Evolutionary conservation across 345 rosid species (phyloP), one percentile per base, ranked within the genome.

Genomic region (Brassica rapa): DNA sequence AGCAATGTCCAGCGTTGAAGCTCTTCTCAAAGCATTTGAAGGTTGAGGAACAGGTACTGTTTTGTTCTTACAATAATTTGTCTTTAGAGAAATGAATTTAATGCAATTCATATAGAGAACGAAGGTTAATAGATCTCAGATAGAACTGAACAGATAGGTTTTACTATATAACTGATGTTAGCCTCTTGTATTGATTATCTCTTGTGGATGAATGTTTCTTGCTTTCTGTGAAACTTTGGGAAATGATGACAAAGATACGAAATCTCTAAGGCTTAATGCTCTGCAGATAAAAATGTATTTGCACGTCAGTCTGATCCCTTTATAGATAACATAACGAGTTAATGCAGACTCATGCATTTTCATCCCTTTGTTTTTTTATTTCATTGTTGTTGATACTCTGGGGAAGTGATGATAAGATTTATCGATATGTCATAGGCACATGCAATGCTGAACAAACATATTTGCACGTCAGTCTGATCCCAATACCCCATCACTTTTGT

Each of bases 1-100:
- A 56, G 83, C 87, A 88, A 80, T 94, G 98, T 66, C 88, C 71
- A 66, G 89, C 89, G 5, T 89, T 82, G 25, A 94, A 94, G 83
- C 73, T 94, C 66, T 90, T 94, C 81, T 86, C 98, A 19, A 94
- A 92, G 87, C 95, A 94, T 68, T 86, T 92, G 90, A 94, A 90
- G 78, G 83, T 94, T 19, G 97, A 90, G 75, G 97, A 94, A 71
- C 97, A 94, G 95, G 97, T 90, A 82, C 69, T 21, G 65, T 77
- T 43, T 72, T 78, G 19, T 8, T 70, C 68, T 61, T 78, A 10
- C 4, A 59, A 14, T 0, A n/a, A 59, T 68, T 49, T 32, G 16
- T 67, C 55, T 56, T 5, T 27, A 35, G 41, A 71, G 3, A 24
- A 25, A 4, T 21, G 29, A 59, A 24, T 12, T 19, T 67, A 1